Conservation (phyloP, 805 yeast genomes). For the Nakazawaea ambrosiae region DNA sequence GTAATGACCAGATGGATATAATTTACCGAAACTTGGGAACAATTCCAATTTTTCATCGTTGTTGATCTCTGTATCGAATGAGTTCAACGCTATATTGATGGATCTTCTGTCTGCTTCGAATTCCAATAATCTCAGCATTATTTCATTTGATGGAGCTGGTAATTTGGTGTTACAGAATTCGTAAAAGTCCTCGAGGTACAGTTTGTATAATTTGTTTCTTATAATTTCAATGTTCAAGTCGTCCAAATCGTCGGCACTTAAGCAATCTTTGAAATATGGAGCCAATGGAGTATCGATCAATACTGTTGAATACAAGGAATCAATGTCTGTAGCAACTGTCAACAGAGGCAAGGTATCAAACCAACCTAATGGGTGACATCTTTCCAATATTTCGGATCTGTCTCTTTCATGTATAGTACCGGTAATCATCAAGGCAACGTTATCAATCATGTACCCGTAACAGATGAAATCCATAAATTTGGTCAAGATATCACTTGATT, state of each 20-base stretch:
- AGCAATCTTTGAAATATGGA: constrained; percentile 87
- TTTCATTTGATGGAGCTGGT: constrained; percentile 70
- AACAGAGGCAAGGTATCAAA: constrained; percentile 95
- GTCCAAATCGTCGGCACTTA: constrained; percentile 82
- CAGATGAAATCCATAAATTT: constrained; percentile 88
- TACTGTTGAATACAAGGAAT: constrained; percentile 87
- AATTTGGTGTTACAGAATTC: constrained; percentile 55
- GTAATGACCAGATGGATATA: constrained; percentile 64
- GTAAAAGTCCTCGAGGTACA: constrained; percentile 84
- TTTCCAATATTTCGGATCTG: constrained; percentile 73
- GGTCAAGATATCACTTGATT: constrained; percentile 73
- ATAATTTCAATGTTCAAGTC: constrained; percentile 94
- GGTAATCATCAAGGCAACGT: constrained; percentile 90
- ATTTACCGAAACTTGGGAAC: constrained; percentile 77
- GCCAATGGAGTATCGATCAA: constrained; percentile 96
- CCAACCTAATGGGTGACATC: constrained; percentile 98
- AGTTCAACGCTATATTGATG: constrained; percentile 85
- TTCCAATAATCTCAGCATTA: constrained; percentile 68
- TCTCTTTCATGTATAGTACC: constrained; percentile 97
- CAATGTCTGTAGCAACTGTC: constrained; percentile 90
- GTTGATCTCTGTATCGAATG: constrained; percentile 77
- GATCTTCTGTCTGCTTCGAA: constrained; percentile 96
- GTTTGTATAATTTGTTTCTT: constrained; percentile 86
- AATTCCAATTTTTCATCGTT: constrained; percentile 62
- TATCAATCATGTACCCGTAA: constrained; percentile 97